These are phyloP conservation scores for Mortierella polycephala DNA, from an alignment of 371 early-diverging fungal species.

Conservation along the genomic window DNA sequence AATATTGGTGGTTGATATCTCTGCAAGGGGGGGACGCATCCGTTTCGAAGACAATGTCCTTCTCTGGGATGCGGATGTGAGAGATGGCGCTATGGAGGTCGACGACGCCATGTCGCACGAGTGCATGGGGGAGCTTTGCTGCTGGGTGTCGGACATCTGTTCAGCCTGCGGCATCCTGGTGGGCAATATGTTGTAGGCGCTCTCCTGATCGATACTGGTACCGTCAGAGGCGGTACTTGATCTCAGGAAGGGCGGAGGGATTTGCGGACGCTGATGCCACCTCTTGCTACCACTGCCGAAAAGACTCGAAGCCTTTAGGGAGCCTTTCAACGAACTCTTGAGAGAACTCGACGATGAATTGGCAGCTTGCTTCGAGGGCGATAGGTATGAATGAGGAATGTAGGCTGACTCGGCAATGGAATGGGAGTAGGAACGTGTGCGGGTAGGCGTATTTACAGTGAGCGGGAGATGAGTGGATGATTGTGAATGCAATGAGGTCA, in stretches of 20 bases:
- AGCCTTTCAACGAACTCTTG: slow-evolving; percentile 11
- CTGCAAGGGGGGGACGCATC: slow-evolving; percentile 43
- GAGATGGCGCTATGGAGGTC: neutral
- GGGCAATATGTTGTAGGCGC: neutral
- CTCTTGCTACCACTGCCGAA: slow-evolving; percentile 4
- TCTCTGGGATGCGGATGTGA: neutral
- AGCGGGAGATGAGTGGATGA: slow-evolving; percentile 6
- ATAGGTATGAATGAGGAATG: neutral
- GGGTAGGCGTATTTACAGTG: neutral
- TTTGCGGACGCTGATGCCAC: slow-evolving; percentile 17
- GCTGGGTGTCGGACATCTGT: slow-evolving; percentile 18
- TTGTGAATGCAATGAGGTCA: slow-evolving; percentile 5
- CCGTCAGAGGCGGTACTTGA: slow-evolving; percentile 2
- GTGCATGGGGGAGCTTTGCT: slow-evolving; percentile 8
- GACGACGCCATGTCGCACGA: slow-evolving; percentile 5
- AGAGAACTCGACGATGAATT: slow-evolving; percentile 13
- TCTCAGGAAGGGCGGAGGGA: slow-evolving; percentile 2
- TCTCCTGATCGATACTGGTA: slow-evolving; percentile 9
- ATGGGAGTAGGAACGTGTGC: neutral
- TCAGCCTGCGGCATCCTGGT: slow-evolving; percentile 28
- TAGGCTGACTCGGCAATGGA: neutral
- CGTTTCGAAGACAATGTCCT: slow-evolving; percentile 36
- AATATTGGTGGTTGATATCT: slow-evolving; percentile 22
- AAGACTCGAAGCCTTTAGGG: slow-evolving; percentile 2
- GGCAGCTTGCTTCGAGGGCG: no score